phyloP scores from a whole-genome alignment of 2,329 filamentous ascomycete genomes.

The Rhexocercosporidium sp. region DNA sequence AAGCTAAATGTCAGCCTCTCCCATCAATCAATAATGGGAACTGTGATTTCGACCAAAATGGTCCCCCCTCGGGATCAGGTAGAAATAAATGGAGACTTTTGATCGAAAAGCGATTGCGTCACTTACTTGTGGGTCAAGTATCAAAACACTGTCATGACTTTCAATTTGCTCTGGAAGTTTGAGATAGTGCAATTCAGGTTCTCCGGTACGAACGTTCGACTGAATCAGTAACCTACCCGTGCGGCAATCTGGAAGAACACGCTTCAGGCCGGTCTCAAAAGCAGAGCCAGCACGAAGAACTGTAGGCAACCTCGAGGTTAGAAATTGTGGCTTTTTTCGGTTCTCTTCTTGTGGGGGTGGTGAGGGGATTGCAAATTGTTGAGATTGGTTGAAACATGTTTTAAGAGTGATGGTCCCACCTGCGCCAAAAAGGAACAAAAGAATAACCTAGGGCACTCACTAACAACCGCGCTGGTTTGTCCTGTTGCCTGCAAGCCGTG shows the following conservation, averaged over 20 bases:
- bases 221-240: slow-evolving; percentile 91
- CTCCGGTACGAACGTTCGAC: slow-evolving; percentile 81
- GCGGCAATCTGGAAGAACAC: slow-evolving; percentile 90
- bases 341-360: too few relatives aligned
- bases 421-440: not conserved
- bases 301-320: not conserved
- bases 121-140: slow-evolving; percentile 77
- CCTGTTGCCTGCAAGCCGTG: slow-evolving; percentile 73
- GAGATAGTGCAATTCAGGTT: slow-evolving; percentile 91
- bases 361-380: not conserved
- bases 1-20: not conserved
- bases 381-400: not conserved
- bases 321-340: not conserved
- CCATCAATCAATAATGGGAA: too few relatives aligned
- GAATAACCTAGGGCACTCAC: not conserved
- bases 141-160: slow-evolving; percentile 78
- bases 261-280: slow-evolving; percentile 84
- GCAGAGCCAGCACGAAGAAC: slow-evolving; percentile 86
- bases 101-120: not conserved
- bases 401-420: not conserved
- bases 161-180: slow-evolving; percentile 77
- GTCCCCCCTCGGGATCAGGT: not conserved
- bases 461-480: slow-evolving; percentile 82
- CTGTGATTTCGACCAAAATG: not conserved
- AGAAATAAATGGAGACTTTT: not conserved